Percentiles rank a stretch among this genome's conserved stretches.
Evolutionary conservation across 202 grass and related monocot species (phyloP).

Genomic region (Digitaria exilis): DNA sequence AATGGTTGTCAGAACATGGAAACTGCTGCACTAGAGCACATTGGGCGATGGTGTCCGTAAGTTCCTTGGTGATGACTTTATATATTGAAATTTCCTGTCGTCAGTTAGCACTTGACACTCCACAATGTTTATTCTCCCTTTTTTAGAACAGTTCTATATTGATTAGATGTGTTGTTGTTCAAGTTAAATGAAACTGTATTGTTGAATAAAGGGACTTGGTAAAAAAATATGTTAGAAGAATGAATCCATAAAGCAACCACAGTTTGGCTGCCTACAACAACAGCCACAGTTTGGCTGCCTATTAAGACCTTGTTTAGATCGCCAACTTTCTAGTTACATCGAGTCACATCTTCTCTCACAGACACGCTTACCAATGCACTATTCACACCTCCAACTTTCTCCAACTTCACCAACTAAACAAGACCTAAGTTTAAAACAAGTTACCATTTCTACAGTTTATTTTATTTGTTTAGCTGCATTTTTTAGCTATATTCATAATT

Average conservation of each 20-base stretch:
- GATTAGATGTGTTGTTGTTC: slow-evolving; percentile 22
- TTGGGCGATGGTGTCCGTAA: slow-evolving; percentile 92
- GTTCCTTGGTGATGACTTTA: slow-evolving; percentile 43
- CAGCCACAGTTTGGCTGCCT: too few relatives aligned
- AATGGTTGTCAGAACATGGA: slow-evolving; percentile 89
- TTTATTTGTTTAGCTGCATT: not conserved
- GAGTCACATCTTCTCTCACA: too few relatives aligned
- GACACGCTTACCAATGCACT: too few relatives aligned
- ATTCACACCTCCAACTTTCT: too few relatives aligned
- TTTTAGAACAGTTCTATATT: not conserved
- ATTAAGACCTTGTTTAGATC: too few relatives aligned
- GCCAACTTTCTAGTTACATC: too few relatives aligned
- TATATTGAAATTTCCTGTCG: slow-evolving; percentile 18
- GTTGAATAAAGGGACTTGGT: not conserved
- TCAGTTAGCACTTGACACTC: not conserved
- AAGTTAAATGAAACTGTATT: slow-evolving; percentile 25
- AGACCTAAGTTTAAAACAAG: slow-evolving; percentile 20
- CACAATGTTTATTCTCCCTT: not conserved
- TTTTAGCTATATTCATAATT: not conserved
- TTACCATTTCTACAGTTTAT: not conserved
- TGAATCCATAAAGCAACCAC: slow-evolving; percentile 8
- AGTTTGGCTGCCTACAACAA: not conserved
- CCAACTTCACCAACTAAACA: too few relatives aligned
- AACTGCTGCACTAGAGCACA: slow-evolving; percentile 71
- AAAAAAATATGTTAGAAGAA: slow-evolving; percentile 1